phyloP scores from a whole-genome alignment of 257 asterid species.

The Gentiana macrophylla region DNA sequence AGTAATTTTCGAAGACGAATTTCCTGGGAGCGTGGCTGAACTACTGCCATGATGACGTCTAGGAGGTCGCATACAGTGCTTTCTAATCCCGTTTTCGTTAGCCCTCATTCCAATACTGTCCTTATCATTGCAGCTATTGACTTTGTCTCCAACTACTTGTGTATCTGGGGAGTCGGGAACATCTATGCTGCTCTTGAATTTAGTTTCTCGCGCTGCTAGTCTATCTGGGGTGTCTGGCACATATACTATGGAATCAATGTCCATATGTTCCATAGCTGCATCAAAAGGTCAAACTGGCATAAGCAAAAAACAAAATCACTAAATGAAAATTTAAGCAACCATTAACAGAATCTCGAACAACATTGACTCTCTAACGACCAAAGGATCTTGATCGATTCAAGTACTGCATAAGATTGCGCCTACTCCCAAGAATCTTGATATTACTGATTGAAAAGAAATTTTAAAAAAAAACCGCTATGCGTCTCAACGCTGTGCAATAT shows the following conservation, averaged over 20 bases:
- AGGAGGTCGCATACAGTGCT: constrained; percentile 21
- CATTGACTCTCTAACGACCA: no score
- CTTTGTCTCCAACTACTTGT: background rate
- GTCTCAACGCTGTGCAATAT: no score
- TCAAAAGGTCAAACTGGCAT: background rate
- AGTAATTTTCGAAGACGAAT: constrained; percentile 29
- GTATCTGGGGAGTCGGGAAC: background rate
- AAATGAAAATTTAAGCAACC: no score
- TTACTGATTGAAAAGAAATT: no score
- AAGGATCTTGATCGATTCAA: no score
- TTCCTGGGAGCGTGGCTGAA: constrained; percentile 11
- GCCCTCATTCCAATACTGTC: constrained; percentile 24
- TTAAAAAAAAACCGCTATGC: no score
- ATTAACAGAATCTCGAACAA: no score
- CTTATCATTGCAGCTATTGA: constrained; percentile 28
- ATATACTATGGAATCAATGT: constrained; percentile 35
- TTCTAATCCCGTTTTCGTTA: constrained; percentile 33
- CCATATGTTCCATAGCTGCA: constrained; percentile 65
- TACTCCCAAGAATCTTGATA: no score
- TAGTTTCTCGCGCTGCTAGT: constrained; percentile 18
- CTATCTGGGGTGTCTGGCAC: constrained; percentile 84
- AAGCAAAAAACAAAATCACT: no score
- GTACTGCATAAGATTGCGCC: no score
- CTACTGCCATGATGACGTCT: constrained; percentile 16
- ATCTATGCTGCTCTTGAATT: constrained; percentile 5